These are phyloP conservation scores for Pythium aquatile DNA, from an alignment of 352 stramenopile genomes.

Conservation along the genomic window DNA sequence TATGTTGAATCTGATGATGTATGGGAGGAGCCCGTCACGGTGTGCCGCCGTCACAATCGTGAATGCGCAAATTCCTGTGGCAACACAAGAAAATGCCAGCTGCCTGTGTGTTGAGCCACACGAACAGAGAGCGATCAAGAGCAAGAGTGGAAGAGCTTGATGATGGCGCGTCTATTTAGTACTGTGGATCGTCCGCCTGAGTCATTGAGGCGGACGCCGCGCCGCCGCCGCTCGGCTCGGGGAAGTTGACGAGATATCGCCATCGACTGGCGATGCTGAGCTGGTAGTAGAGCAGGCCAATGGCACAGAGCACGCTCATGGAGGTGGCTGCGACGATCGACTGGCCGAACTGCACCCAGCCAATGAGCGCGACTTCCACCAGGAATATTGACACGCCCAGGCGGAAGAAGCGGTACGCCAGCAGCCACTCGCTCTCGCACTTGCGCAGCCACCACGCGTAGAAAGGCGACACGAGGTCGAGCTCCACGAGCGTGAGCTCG, in stretches of 20 bases:
- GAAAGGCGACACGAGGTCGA: constrained; percentile 73
- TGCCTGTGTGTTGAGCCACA: not conserved
- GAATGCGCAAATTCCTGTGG: constrained; percentile 25
- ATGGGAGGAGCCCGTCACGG: constrained; percentile 2
- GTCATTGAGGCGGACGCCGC: not conserved
- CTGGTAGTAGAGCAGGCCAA: constrained; percentile 63
- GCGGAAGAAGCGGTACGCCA: constrained; percentile 70
- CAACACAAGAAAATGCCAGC: constrained; percentile 31
- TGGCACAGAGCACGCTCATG: constrained; percentile 51
- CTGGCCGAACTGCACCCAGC: constrained; percentile 60
- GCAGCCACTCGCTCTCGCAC: constrained; percentile 73
- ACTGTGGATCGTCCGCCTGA: constrained; percentile 1
- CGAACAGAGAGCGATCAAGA: not conserved
- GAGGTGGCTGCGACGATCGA: constrained; percentile 36
- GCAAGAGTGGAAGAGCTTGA: not conserved
- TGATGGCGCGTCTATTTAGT: constrained; percentile 13
- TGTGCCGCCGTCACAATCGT: not conserved
- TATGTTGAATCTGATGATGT: not conserved
- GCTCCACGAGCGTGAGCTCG: constrained; percentile 43
- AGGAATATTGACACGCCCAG: constrained; percentile 61
- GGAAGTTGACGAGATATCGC: constrained; percentile 70
- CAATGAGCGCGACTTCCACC: constrained; percentile 48
- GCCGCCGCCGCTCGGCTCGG: constrained; percentile 18
- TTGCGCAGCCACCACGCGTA: constrained; percentile 62
- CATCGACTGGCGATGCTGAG: constrained; percentile 66